Evolutionary conservation across 139 green algal species (phyloP), one percentile per base, ranked within the genome.

Genomic region (Nannochloris sp.): DNA sequence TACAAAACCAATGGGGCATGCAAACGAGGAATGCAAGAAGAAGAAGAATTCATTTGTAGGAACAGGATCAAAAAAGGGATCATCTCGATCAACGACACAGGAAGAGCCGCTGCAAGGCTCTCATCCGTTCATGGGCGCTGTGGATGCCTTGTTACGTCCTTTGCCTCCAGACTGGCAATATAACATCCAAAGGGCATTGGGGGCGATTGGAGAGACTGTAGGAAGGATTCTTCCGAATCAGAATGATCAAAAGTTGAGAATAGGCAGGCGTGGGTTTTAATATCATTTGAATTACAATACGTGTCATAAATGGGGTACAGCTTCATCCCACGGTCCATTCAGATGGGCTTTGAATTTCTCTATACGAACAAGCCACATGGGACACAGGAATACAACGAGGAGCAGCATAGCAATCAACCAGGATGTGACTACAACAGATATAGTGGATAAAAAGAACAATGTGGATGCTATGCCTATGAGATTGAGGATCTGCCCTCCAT

Each of bases 261-360:
- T 40, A 40, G 33, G 33, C 33, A 11, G 33, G 33, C 33, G 33
- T 40, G 33, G 33, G 33, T 40, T 40, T 40, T 40, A 8, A 40
- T 13, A 40, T 23, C 20, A 23, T 23, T 23, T 23, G 20, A 23
- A 23, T 23, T 23, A 40, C 33, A 40, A 40, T 40, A 40, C 33
- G 11, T 40, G 5, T 40, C 33, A 40, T 40, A 59, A 23, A 17
- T 65, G 50, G 4, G 87, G 87, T 53, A 85, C 82, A 13, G 87
- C 87, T 59, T 93, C 84, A 56, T 94, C 87, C 87, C 87, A 94
- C 1, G 86, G 86, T 1, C 87, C 87, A 48, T 86, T 94, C 65
- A 96, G 95, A 49, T 91, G 66, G 1, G 85, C 79, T 67, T 96
- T 96, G 77, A 88, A 95, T 68, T 92, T 91, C 37, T 93, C 79